Evolutionary conservation across 371 early-diverging fungal species (phyloP).

Genomic region (Pancytospora epiphaga): DNA sequence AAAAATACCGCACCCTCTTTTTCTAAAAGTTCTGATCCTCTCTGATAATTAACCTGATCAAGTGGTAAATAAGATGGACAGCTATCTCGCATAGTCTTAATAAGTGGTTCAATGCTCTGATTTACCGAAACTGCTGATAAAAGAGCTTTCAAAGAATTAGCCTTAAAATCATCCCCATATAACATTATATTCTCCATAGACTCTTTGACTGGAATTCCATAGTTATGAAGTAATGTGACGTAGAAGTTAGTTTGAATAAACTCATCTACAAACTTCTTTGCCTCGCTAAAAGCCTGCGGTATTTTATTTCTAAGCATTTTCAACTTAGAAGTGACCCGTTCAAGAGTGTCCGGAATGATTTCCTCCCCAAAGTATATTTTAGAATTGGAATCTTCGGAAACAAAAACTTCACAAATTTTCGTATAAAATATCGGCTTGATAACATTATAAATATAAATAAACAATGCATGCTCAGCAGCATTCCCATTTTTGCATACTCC

Average conservation of each 20-base stretch:
- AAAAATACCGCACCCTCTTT: conserved; percentile 19
- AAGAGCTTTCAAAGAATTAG: conserved; percentile 25
- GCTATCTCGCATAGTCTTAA: conserved; percentile 30
- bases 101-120: conserved; percentile 30
- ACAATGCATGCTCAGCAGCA: conserved; percentile 28
- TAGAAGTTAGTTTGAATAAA: not conserved
- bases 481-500: conserved; percentile 42
- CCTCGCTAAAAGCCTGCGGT: not conserved
- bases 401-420: conserved; percentile 17
- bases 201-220: not conserved
- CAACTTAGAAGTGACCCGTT: conserved; percentile 11
- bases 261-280: not conserved
- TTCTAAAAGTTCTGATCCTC: conserved; percentile 39
- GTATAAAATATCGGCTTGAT: conserved; percentile 1
- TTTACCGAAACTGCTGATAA: conserved; percentile 26
- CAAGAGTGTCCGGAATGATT: not conserved
- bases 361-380: not conserved
- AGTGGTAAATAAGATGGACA: conserved; percentile 42
- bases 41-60: conserved; percentile 45
- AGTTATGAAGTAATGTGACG: not conserved
- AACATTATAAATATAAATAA: conserved; percentile 26
- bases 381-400: not conserved
- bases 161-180: conserved; percentile 32
- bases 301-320: conserved; percentile 26
- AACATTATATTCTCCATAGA: not conserved